Evolutionary conservation across 169 alveolate species (phyloP).

Genomic region (Plasmodium sp.): DNA sequence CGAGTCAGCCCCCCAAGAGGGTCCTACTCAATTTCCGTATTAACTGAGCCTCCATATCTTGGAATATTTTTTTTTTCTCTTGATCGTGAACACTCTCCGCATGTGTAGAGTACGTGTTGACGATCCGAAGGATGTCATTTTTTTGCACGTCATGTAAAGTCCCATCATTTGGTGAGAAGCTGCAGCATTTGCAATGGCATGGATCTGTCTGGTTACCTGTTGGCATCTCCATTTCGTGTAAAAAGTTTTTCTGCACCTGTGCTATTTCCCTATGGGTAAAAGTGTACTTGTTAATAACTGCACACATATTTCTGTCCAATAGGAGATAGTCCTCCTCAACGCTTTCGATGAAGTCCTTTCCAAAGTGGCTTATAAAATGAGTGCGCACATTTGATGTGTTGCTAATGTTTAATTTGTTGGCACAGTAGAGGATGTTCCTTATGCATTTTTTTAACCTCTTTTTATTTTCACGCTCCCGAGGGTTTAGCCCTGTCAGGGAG

Average conservation of each 20-base stretch:
- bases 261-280: constrained; percentile 24
- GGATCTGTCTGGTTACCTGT: neutral
- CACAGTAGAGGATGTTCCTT: constrained; percentile 39
- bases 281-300: constrained; percentile 26
- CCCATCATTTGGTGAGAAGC: neutral
- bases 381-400: constrained; percentile 28
- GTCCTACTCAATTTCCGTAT: neutral
- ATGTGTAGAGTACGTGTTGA: constrained; percentile 7
- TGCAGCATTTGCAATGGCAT: constrained; percentile 31
- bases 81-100: neutral
- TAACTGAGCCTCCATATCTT: neutral
- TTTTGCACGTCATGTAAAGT: neutral
- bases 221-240: constrained; percentile 12
- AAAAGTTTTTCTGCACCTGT: neutral
- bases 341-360: constrained; percentile 19
- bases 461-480: neutral
- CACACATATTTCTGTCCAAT: constrained; percentile 7
- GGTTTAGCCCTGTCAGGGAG: neutral
- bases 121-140: constrained; percentile 1
- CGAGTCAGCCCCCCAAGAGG: neutral
- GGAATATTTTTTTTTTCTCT: neutral
- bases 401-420: constrained; percentile 37
- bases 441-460: constrained; percentile 16
- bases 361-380: constrained; percentile 25
- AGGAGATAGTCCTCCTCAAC: constrained; percentile 24